These are phyloP conservation scores for Fraxinus sp. DNA, from an alignment of 305 asterid species.

Conservation along the genomic window DNA sequence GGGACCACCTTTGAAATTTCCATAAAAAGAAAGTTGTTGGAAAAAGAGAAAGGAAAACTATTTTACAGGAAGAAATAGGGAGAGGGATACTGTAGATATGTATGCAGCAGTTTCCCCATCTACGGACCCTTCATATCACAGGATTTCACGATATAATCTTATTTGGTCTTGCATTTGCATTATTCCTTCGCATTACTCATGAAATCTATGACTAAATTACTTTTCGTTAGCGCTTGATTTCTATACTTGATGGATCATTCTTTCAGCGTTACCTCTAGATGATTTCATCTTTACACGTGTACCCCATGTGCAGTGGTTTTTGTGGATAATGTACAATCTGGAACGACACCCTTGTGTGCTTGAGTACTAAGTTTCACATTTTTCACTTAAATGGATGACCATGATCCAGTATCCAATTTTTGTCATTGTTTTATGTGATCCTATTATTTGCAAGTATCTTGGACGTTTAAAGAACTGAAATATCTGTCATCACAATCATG, in stretches of 20 bases:
- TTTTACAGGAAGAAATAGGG: neutral
- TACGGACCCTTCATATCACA: neutral
- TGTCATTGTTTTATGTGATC: neutral
- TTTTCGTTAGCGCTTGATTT: neutral
- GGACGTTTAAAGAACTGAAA: neutral
- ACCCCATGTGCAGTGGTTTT: neutral
- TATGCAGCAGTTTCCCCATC: neutral
- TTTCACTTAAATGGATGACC: neutral
- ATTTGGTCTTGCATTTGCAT: neutral
- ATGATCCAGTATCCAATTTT: neutral
- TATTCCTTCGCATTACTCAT: neutral
- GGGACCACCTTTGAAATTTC: neutral
- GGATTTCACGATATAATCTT: conserved; percentile 9
- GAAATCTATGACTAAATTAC: conserved; percentile 8
- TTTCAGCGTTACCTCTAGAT: neutral
- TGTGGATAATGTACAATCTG: neutral
- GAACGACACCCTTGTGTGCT: neutral
- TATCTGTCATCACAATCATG: neutral
- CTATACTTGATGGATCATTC: conserved; percentile 5
- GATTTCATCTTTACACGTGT: neutral
- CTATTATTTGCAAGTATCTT: neutral
- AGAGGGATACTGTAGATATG: neutral
- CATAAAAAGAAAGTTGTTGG: neutral
- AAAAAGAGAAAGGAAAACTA: neutral
- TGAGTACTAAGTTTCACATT: neutral